Conservation (phyloP, 257 asterid genomes). For the Scutellaria baicalensis region DNA sequence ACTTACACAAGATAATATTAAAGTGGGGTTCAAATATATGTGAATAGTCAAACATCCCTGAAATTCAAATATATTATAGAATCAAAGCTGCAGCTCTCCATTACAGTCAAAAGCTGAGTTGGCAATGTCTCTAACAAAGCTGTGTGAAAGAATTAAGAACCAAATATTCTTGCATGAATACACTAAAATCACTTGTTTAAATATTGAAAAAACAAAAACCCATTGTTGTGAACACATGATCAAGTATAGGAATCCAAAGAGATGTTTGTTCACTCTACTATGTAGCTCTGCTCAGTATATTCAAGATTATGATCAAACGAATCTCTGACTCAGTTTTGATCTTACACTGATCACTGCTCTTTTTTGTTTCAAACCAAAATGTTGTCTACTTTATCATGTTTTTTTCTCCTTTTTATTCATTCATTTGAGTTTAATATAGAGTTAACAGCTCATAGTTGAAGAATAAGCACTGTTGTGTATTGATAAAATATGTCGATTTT, state of each 20-base stretch:
- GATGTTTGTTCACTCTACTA: background rate
- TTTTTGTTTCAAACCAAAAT: background rate
- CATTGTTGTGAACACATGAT: background rate
- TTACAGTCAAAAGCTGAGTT: conserved; percentile 5
- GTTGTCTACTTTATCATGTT: background rate
- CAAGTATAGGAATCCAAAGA: conserved; percentile 21
- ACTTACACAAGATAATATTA: too few relatives aligned
- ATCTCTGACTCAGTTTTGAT: conserved; percentile 18
- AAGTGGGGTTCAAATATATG: background rate
- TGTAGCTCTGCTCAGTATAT: background rate
- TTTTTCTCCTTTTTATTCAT: background rate
- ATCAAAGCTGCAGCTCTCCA: conserved; percentile 14
- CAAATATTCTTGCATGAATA: conserved; percentile 18
- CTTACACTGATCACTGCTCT: background rate
- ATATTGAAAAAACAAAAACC: background rate
- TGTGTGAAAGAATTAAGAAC: conserved; percentile 11
- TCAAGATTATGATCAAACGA: conserved; percentile 5
- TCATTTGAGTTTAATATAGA: background rate
- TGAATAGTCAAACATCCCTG: conserved; percentile 10
- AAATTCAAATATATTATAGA: conserved; percentile 4
- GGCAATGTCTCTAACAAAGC: conserved; percentile 9
- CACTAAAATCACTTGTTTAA: conserved; percentile 12
- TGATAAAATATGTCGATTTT: background rate
- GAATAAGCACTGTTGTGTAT: conserved; percentile 1
- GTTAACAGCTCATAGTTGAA: conserved; percentile 27